Conservation (phyloP, 192 early-diverging fungal genomes). For the Funneliformis geosporum region DNA sequence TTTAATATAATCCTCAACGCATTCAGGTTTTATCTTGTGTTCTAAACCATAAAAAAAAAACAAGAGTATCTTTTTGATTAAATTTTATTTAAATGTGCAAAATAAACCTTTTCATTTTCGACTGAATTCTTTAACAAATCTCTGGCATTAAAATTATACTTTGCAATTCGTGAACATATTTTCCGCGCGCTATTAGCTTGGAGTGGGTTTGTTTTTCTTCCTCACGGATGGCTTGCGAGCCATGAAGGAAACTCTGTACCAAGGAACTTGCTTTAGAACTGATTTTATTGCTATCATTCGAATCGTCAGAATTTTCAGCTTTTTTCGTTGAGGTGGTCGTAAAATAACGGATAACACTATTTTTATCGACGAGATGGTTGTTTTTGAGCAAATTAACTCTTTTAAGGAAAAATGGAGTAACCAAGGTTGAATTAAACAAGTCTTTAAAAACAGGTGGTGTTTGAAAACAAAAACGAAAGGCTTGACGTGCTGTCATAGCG, state of each 20-base stretch:
- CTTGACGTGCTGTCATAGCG: neutral
- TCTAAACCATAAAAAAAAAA: constrained; percentile 39
- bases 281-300: neutral
- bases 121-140: no score
- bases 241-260: constrained; percentile 10
- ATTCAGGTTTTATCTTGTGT: constrained; percentile 84
- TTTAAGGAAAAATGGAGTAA: neutral
- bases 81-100: neutral
- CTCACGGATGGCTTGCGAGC: neutral
- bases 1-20: constrained; percentile 81
- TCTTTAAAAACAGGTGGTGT: no score
- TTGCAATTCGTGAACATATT: constrained; percentile 88
- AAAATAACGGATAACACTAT: no score
- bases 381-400: neutral
- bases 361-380: no score
- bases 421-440: neutral
- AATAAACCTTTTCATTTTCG: no score
- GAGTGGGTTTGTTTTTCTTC: constrained; percentile 57
- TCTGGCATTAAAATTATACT: constrained; percentile 46
- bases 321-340: neutral
- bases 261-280: constrained; percentile 11
- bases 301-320: neutral
- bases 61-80: constrained; percentile 9
- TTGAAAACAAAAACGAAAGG: neutral
- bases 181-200: constrained; percentile 78